A percentile compares a stretch with the other conserved stretches of the same genome.
Evolutionary conservation across 192 early-diverging fungal species (phyloP).

Genomic region (Rhizophagus sp.): DNA sequence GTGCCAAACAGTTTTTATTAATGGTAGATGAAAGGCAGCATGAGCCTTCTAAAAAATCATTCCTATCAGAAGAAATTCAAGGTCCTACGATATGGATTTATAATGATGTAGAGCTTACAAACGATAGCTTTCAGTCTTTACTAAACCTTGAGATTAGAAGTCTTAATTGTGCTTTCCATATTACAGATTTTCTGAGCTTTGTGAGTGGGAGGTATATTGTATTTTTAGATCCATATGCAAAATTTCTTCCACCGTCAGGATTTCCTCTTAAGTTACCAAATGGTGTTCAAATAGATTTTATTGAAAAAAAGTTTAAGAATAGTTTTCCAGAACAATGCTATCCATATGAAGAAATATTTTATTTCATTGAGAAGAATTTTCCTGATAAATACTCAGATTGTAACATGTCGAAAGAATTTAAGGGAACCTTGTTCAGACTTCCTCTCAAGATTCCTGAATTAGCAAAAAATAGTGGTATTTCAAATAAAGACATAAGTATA

Average conservation of each 20-base stretch:
- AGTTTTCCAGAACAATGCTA: not conserved
- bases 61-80: slow-evolving; percentile 24
- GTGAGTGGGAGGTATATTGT: slow-evolving; percentile 28
- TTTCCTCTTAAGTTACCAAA: not conserved
- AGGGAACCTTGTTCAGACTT: not conserved
- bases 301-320: not conserved
- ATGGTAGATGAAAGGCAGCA: not conserved
- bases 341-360: no score
- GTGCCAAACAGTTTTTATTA: not conserved
- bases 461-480: no score
- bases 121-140: slow-evolving; percentile 24
- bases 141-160: slow-evolving; percentile 27
- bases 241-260: slow-evolving; percentile 12
- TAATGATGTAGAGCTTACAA: slow-evolving; percentile 31
- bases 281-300: not conserved
- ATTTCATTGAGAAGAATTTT: not conserved
- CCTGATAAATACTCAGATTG: slow-evolving; percentile 16
- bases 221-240: slow-evolving; percentile 31
- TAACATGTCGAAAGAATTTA: no score
- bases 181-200: slow-evolving; percentile 29
- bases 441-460: not conserved
- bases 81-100: slow-evolving; percentile 32
- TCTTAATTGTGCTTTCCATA: slow-evolving; percentile 19
- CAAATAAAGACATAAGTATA: no score
- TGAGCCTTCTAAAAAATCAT: not conserved